phyloP scores from a whole-genome alignment of 179 eudicot species.

The Silene coronaria region DNA sequence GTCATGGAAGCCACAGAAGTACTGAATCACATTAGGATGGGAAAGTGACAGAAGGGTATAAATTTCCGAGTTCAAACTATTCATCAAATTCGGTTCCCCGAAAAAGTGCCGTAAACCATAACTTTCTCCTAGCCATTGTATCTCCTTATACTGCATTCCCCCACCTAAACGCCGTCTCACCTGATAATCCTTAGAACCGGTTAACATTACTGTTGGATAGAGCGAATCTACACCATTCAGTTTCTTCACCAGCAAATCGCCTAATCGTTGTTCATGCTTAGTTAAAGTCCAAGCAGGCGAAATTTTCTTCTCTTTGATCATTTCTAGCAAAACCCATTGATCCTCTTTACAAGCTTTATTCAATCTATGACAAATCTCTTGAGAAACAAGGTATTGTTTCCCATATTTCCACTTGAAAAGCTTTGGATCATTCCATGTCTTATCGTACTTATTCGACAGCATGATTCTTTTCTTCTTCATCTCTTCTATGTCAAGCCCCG shows the following conservation, averaged over 20 bases:
- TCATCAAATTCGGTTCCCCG: constrained; percentile 37
- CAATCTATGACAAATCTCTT: constrained; percentile 42
- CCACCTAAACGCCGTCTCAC: constrained; percentile 66
- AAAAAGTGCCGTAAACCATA: constrained; percentile 55
- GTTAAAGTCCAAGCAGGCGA: constrained; percentile 1
- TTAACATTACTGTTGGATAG: constrained; percentile 40
- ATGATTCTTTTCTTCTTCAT: constrained; percentile 53
- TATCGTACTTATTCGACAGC: constrained; percentile 55
- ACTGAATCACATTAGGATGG: constrained; percentile 64
- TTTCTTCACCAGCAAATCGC: constrained; percentile 46
- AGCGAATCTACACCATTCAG: constrained; percentile 33
- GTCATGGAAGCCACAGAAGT: constrained; percentile 56
- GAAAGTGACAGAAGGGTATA: constrained; percentile 41
- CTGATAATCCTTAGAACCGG: constrained; percentile 56
- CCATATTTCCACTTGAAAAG: constrained; percentile 67
- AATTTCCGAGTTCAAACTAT: constrained; percentile 29
- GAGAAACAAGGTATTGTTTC: constrained; percentile 53
- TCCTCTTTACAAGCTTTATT: constrained; percentile 52
- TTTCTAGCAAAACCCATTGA: constrained; percentile 52
- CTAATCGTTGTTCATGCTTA: constrained; percentile 50
- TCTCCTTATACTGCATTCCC: constrained; percentile 74
- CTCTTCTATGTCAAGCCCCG: constrained; percentile 65
- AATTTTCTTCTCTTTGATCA: constrained; percentile 45
- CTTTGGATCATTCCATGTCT: constrained; percentile 54
- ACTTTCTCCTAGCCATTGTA: constrained; percentile 84